Evolutionary conservation across 768 basidiomycete genomes (phyloP), one percentile per base, ranked within the genome.

Genomic region (Rhodosporidiobolus sp.): DNA sequence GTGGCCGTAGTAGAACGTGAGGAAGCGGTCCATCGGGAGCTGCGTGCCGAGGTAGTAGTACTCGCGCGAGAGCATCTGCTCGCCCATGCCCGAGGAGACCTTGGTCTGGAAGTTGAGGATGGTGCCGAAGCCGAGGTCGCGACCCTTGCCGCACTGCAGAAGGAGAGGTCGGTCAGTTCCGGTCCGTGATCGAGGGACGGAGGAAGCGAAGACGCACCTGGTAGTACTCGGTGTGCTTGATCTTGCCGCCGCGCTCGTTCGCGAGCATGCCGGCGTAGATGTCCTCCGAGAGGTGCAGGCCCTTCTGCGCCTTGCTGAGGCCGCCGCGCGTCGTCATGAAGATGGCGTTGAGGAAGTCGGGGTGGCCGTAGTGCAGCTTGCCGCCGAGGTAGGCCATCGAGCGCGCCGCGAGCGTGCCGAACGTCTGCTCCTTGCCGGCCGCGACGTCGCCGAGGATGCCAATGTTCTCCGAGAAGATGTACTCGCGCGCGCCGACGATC

Each of bases 31-130:
- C 80, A 98, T 89, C 49, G 96, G 94, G 64, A 99, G 86, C 80
- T 98, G 96, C 32, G 96, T 99, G 38, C 96, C 96, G 74, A 99
- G 83, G 79, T 98, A 98, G 82, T 99, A 99, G 78, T 99, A 98
- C 82, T 98, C 96, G 74, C 96, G 88, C 83, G 93, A 96, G 79
- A 99, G 86, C 92, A 98, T 92, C 82, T 99, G 96, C 81, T 99
- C 96, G 49, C 96, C 96, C 96, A 99, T 99, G 81, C 96, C 96
- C n/a, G 94, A 98, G 20, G 96, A 95, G 78, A 99, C 94, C 87
- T 99, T 99, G 67, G 96, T 99, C 85, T 93, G 90, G 90, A 99
- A 99, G 82, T 99, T 99, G 78, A 99, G 83, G 79, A 98, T 98
- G 30, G 96, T 99, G 45, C 95, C 95, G 81, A 99, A 98, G 34